These are phyloP conservation scores for Pseudogymnoascus sp. DNA, from an alignment of 2,329 filamentous ascomycete species.

Conservation along the genomic window DNA sequence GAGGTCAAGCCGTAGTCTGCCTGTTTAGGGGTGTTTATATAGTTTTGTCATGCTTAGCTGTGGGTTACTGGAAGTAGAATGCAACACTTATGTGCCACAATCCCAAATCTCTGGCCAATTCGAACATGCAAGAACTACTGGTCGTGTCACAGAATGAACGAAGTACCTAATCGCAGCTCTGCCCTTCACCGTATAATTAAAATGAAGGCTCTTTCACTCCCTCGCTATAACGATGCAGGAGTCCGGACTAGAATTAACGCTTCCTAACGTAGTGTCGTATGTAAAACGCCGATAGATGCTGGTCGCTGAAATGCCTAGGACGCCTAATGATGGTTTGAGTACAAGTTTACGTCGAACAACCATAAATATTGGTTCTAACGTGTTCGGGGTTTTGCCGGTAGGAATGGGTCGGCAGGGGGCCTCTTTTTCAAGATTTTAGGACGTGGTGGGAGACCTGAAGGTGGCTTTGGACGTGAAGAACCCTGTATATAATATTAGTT, in stretches of 20 bases:
- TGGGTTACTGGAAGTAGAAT: background rate
- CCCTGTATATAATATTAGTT: background rate
- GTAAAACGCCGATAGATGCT: background rate
- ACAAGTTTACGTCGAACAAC: background rate
- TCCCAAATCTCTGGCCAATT: background rate
- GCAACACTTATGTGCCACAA: background rate
- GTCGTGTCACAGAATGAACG: background rate
- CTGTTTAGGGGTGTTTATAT: background rate
- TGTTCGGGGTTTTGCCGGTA: background rate
- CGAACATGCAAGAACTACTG: background rate
- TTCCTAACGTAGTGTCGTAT: background rate
- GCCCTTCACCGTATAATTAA: background rate
- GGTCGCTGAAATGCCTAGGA: background rate
- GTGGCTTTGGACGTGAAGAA: background rate
- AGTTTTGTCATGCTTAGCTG: background rate
- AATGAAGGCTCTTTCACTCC: background rate
- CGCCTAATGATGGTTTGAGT: background rate
- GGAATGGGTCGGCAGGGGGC: background rate
- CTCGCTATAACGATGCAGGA: background rate
- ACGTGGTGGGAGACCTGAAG: background rate
- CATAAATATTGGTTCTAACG: background rate
- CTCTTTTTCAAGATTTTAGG: background rate
- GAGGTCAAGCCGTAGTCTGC: constrained; percentile 36
- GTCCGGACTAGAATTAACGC: background rate
- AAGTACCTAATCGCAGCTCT: background rate